Conservation (phyloP, 2,329 filamentous ascomycete species). For the Leptographium radiaticola region DNA sequence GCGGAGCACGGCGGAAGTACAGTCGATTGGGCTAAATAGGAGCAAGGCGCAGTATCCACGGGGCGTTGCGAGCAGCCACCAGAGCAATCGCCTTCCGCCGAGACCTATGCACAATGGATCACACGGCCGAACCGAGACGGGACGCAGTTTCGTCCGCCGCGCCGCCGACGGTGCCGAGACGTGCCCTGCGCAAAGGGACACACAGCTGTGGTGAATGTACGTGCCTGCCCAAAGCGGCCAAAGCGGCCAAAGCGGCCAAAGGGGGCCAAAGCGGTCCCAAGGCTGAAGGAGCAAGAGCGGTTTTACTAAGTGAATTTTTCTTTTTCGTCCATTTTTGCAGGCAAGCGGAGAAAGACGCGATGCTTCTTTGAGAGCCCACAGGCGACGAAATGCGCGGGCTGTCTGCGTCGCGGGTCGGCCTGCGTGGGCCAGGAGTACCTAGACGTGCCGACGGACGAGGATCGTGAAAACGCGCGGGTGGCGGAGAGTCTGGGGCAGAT, state of each 20-base stretch:
- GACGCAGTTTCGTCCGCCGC: not conserved
- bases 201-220: slow-evolving; percentile 7
- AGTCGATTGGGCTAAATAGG: not conserved
- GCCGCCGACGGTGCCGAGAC: not conserved
- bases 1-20: not conserved
- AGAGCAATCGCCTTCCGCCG: not conserved
- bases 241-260: not conserved
- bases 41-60: not conserved
- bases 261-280: not conserved
- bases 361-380: slow-evolving; percentile 27
- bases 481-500: slow-evolving; percentile 20
- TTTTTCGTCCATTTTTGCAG: not conserved
- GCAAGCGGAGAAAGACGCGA: slow-evolving; percentile 37
- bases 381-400: slow-evolving; percentile 29
- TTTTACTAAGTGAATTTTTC: not conserved
- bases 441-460: slow-evolving; percentile 12
- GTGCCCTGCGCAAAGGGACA: slow-evolving; percentile 5
- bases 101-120: not conserved
- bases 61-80: not conserved
- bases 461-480: slow-evolving; percentile 6
- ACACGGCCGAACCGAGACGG: not conserved
- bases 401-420: slow-evolving; percentile 24
- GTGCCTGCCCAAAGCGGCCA: not conserved
- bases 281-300: no score
- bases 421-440: slow-evolving; percentile 34